phyloP scores from a whole-genome alignment of 225 moss, liverwort and hornwort genomes.

The Marchantia polymorpha region DNA sequence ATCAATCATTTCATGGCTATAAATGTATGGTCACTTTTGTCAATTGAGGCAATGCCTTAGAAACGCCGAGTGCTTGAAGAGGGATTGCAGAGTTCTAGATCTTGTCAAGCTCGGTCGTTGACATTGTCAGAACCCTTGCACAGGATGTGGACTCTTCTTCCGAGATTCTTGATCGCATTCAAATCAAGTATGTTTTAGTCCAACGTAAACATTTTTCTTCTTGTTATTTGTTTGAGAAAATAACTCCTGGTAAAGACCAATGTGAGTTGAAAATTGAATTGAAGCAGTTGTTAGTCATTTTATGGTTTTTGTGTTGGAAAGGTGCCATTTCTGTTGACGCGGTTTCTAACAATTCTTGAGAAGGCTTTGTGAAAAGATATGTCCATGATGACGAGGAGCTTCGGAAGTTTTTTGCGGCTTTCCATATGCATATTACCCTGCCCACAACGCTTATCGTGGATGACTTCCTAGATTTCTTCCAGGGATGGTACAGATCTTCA shows the following conservation, averaged over 20 bases:
- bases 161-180: conserved; percentile 69
- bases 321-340: neutral
- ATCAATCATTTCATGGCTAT: too few relatives aligned
- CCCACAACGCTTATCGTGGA: conserved; percentile 85
- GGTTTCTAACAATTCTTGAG: neutral
- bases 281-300: neutral
- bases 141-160: conserved; percentile 71
- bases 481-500: conserved; percentile 45
- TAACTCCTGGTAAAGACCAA: too few relatives aligned
- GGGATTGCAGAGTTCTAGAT: too few relatives aligned
- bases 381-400: conserved; percentile 71
- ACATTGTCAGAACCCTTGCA: conserved; percentile 18
- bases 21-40: too few relatives aligned
- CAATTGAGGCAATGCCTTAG: too few relatives aligned
- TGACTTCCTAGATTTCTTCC: conserved; percentile 73
- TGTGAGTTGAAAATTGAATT: neutral
- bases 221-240: neutral
- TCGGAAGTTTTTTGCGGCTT: conserved; percentile 84
- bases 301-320: neutral
- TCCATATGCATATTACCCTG: conserved; percentile 65
- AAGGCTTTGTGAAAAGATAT: conserved; percentile 48
- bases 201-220: neutral
- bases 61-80: too few relatives aligned
- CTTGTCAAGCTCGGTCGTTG: too few relatives aligned
- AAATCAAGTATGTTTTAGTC: conserved; percentile 55